Evolutionary conservation across 805 yeast species (phyloP).

Genomic region (Ogataea populi-albae): DNA sequence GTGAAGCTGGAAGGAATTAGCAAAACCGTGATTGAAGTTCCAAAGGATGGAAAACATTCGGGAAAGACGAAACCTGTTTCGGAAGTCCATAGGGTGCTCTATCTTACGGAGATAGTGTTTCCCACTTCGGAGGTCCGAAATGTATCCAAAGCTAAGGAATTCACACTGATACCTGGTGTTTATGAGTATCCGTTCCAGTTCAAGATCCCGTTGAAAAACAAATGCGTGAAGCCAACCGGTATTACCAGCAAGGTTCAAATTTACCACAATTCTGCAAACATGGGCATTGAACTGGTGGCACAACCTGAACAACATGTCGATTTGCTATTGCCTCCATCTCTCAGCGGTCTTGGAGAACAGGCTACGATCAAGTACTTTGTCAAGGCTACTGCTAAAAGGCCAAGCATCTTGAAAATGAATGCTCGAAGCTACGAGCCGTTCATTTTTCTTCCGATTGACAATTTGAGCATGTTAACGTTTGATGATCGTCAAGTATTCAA

Average conservation of each 20-base stretch:
- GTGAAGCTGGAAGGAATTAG: conserved; percentile 53
- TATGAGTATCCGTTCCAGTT: conserved; percentile 49
- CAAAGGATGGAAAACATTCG: conserved; percentile 19
- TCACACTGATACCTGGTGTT: conserved; percentile 48
- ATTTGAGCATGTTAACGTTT: conserved; percentile 26
- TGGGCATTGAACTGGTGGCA: conserved; percentile 11
- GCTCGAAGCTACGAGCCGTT: conserved; percentile 49
- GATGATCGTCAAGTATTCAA: conserved; percentile 43
- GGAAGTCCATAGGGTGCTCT: conserved; percentile 46
- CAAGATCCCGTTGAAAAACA: conserved; percentile 40
- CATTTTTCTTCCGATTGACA: conserved; percentile 48
- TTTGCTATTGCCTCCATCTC: conserved; percentile 26
- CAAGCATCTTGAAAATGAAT: conserved; percentile 47
- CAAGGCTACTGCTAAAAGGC: conserved; percentile 57
- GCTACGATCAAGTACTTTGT: conserved; percentile 51
- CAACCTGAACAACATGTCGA: conserved; percentile 16
- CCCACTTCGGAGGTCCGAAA: conserved; percentile 49
- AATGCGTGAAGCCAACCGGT: conserved; percentile 30
- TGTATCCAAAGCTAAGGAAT: conserved; percentile 42
- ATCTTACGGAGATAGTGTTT: conserved; percentile 48
- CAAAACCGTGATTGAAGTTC: conserved; percentile 34
- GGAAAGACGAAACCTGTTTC: conserved; percentile 11
- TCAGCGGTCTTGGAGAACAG: conserved; percentile 20
- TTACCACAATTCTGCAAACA: conserved; percentile 6
- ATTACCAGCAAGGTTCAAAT: conserved; percentile 12